Base-by-base conservation (phyloP, 495 filamentous ascomycete genomes). In the Aspergillus biplanus region DNA sequence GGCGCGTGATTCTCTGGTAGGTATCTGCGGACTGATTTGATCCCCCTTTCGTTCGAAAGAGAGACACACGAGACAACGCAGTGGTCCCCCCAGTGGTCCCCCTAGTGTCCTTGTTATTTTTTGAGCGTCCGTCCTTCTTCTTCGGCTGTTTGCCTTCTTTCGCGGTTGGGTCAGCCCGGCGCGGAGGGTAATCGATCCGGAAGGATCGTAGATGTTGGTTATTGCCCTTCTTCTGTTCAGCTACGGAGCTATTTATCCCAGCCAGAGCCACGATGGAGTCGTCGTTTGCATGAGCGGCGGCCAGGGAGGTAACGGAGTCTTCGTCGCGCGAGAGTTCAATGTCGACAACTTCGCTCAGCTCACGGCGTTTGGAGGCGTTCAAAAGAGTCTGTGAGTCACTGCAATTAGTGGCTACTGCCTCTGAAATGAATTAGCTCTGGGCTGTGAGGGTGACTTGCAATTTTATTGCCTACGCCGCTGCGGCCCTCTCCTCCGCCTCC, bases 141-240 rank as follows among this genome's bases (percentile, higher is more conserved):
- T 47, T 65, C 59, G 18, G n/a, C 4, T 33, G 21, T 16, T 57
- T 63, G 34, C 33, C 15, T 18, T 52, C 50, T n/a, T 21, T 48
- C 9, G 58, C 15, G 44, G 46, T n/a, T 8, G 61, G 37, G 12
- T 63, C 53, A 27, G 53, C 33, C 33, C 61, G 61, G 47, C 62
- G 68, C 47, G 63, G 71, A 16, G 78, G 83, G 47, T 76, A 78
- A 53, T 83, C 78, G 62, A 94, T 80, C 49, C 80, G 72, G 67
- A 97, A 95, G n/a, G 92, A 82, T 52, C 93, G 83, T 60, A 98
- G 85, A 74, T 99, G 95, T 67, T 92, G 83, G 70, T 99, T 98
- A 69, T 88, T 91, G 33, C 90, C 91, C 61, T 86, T 86, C 66
- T 86, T 76, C 54, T 91, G 83, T 47, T 92, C 86, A 1, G 75